A percentile compares a stretch with the other conserved stretches of the same genome.
Evolutionary conservation across 1,284 basidiomycete genomes (phyloP).

Genomic region (Butyriboletus appendiculatus): DNA sequence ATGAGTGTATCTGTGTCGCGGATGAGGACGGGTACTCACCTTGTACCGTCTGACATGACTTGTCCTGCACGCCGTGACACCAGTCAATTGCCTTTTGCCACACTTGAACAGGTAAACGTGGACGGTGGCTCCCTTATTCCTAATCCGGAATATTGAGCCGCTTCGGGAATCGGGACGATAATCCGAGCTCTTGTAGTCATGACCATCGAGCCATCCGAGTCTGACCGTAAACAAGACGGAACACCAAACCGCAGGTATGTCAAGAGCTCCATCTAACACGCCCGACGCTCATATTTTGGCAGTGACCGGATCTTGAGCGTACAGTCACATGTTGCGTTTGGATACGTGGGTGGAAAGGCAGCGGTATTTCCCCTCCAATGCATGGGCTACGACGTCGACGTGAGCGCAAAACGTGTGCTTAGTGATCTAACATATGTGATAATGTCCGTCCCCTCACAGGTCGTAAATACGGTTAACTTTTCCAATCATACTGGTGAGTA

Average conservation of each 20-base stretch:
- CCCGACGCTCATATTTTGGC: constrained; percentile 13
- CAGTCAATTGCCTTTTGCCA: background rate
- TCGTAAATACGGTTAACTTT: constrained; percentile 94
- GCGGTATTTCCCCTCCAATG: constrained; percentile 95
- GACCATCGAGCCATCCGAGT: constrained; percentile 2
- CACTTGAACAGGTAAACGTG: constrained; percentile 9
- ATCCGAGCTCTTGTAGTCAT: background rate
- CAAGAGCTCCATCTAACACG: background rate
- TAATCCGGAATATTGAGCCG: constrained; percentile 5
- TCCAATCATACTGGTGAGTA: constrained; percentile 89
- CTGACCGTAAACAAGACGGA: background rate
- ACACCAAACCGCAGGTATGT: constrained; percentile 7
- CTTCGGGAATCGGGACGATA: background rate
- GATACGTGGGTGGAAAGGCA: constrained; percentile 95
- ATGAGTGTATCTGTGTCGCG: background rate
- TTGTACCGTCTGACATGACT: constrained; percentile 37
- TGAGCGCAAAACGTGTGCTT: constrained; percentile 45
- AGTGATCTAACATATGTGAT: background rate
- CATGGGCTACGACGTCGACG: constrained; percentile 96
- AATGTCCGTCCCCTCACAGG: constrained; percentile 50
- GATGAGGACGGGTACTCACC: constrained; percentile 17
- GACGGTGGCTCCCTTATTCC: constrained; percentile 3
- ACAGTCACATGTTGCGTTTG: constrained; percentile 93
- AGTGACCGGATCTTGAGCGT: constrained; percentile 68
- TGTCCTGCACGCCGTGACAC: background rate